Base-by-base conservation (phyloP, 768 basidiomycete species). In the Leucocoprinus birnbaumii region DNA sequence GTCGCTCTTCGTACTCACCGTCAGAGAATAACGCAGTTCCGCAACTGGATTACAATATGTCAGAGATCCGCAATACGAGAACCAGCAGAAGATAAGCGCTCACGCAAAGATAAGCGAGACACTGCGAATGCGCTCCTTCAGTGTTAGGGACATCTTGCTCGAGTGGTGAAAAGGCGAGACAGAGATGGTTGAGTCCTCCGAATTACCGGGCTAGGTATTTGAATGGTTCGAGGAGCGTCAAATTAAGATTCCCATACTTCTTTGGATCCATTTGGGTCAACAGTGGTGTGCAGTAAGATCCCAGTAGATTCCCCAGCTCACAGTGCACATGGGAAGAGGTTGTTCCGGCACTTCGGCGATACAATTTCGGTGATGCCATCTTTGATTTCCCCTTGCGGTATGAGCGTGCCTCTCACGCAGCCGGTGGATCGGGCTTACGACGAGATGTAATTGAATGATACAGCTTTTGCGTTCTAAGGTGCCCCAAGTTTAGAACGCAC, bases 1-100 rank as follows among this genome's bases (percentile, higher is more conserved):
- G 34, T 0, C 11, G 53, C 7, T 9, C 31, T 47, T 55, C 26
- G 43, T 11, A 35, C 61, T 24, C 69, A 87, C 90, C 91, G 67
- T 94, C 91, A 24, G 90, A 91, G 72, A 94, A 92, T 43, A 93
- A 74, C 41, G 91, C 91, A 2, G 91, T 94, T 64, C 91, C 91
- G 66, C 91, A 92, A 14, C 89, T 91, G 50, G 13, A 47, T 13
- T 13, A 31, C 19, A 3, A 21, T 25, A 27, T 41, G 34, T n/a
- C n/a, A n/a, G n/a, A n/a, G n/a, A n/a, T n/a, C n/a, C n/a, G n/a
- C n/a, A n/a, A n/a, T n/a, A n/a, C n/a, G n/a, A n/a, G n/a, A n/a
- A n/a, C n/a, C n/a, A n/a, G n/a, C n/a, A n/a, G n/a, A n/a, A n/a
- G n/a, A 44, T 19, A 24, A 11, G 9, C 19, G 77, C 86, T 47